phyloP scores from a whole-genome alignment of 2,329 filamentous ascomycete species.

The Penicillium sp. region DNA sequence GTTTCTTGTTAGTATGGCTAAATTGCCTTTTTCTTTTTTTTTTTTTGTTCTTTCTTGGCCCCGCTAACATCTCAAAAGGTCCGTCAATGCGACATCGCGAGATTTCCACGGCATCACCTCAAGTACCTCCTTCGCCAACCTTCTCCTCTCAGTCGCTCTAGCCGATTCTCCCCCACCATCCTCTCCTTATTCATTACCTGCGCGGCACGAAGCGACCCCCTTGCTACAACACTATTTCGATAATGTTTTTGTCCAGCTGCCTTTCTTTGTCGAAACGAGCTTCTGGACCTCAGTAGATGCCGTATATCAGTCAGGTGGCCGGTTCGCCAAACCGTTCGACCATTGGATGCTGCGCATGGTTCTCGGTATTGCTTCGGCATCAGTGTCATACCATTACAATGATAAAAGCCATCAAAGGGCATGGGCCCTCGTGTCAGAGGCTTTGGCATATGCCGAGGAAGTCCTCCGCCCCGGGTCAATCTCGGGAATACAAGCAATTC shows the following conservation, averaged over 20 bases:
- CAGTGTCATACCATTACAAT: conserved; percentile 64
- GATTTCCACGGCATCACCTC: conserved; percentile 87
- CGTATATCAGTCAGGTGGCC: conserved; percentile 69
- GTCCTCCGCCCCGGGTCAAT: conserved; percentile 83
- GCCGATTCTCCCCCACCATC: conserved; percentile 68
- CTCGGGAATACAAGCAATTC: conserved; percentile 79
- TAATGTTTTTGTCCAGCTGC: conserved; percentile 75
- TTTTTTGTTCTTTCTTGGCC: too few species aligned
- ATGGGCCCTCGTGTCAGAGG: conserved; percentile 60
- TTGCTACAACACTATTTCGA: conserved; percentile 81
- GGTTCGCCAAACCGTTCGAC: conserved; percentile 64
- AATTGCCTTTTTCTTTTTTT: background rate
- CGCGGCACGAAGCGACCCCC: conserved; percentile 63
- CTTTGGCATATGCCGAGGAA: conserved; percentile 73
- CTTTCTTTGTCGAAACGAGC: conserved; percentile 75
- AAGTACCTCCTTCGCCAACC: conserved; percentile 86
- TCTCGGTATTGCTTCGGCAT: conserved; percentile 74
- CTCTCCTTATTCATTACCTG: conserved; percentile 62
- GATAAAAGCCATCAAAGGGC: conserved; percentile 63
- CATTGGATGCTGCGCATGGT: conserved; percentile 88
- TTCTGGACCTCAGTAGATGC: conserved; percentile 77
- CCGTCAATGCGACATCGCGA: conserved; percentile 88
- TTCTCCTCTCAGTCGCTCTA: conserved; percentile 78
- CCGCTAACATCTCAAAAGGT: conserved; percentile 50
- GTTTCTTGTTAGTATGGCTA: conserved; percentile 67